A percentile compares a stretch with the other conserved stretches of the same genome.
Evolutionary conservation across 2,329 filamentous ascomycete genomes (phyloP).

Genomic region (Aspergillus ochraceus): DNA sequence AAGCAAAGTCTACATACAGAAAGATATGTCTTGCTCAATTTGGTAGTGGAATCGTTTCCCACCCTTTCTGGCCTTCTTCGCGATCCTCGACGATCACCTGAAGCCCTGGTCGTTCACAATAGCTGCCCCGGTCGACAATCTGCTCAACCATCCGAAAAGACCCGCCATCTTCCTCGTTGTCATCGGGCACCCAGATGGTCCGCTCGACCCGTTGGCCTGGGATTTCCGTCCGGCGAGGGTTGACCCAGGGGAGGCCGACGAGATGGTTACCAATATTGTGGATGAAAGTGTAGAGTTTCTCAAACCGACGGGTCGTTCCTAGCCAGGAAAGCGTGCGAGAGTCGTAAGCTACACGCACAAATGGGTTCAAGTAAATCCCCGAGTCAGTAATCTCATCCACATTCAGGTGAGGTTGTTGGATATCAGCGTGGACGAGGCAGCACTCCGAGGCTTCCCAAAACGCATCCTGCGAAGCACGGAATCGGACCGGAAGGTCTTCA

Average conservation of each 20-base stretch:
- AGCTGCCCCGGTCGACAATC: constrained; percentile 45
- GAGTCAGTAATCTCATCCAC: constrained; percentile 44
- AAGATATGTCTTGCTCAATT: constrained; percentile 9
- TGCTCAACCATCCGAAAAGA: constrained; percentile 41
- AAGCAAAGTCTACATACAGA: constrained; percentile 2
- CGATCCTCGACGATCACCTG: constrained; percentile 47
- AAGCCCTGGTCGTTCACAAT: constrained; percentile 44
- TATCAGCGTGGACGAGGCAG: constrained; percentile 57
- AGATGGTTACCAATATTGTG: constrained; percentile 60
- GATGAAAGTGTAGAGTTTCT: constrained; percentile 61
- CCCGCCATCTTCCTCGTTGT: constrained; percentile 29
- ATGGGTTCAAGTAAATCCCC: constrained; percentile 73
- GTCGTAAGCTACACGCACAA: constrained; percentile 69
- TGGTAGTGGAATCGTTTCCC: constrained; percentile 45
- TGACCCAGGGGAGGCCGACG: constrained; percentile 58
- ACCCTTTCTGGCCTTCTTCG: constrained; percentile 45
- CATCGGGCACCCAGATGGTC: constrained; percentile 42
- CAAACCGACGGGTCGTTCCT: constrained; percentile 61
- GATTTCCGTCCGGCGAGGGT: constrained; percentile 60
- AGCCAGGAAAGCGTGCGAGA: constrained; percentile 59
- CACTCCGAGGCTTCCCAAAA: constrained; percentile 67
- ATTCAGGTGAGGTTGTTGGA: constrained; percentile 38
- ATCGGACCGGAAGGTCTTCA: constrained; percentile 47
- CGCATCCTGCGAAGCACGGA: constrained; percentile 59
- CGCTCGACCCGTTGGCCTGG: constrained; percentile 52